Percentiles rank a stretch among this genome's conserved stretches.
These are phyloP conservation scores for Buxus sempervirens DNA, from an alignment of 164 flowering plant species.

Conservation along the genomic window DNA sequence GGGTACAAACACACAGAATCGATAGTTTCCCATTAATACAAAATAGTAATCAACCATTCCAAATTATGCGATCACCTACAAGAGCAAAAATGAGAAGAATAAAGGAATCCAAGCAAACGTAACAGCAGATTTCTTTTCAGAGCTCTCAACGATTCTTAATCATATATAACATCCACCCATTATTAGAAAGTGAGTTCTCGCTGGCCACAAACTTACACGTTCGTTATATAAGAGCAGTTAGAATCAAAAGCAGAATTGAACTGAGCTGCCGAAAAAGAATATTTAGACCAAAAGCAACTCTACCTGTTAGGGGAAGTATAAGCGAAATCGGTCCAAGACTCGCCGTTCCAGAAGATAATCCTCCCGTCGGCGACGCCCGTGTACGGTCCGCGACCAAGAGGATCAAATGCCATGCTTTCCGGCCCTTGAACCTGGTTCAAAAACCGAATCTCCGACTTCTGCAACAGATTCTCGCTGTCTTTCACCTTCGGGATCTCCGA, in stretches of 20 bases:
- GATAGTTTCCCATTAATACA: no score
- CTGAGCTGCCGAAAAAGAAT: neutral
- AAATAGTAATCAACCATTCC: no score
- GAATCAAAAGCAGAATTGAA: conserved; percentile 1
- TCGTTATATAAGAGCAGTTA: no score
- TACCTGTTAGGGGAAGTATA: conserved; percentile 60
- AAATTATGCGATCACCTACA: no score
- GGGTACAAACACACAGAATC: no score
- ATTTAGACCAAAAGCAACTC: neutral
- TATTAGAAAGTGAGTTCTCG: no score
- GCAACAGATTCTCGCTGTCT: conserved; percentile 53
- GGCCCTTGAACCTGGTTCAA: conserved; percentile 79
- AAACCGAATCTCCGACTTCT: conserved; percentile 67
- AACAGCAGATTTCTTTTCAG: no score
- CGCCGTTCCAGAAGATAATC: conserved; percentile 59
- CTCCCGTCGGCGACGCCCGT: conserved; percentile 95
- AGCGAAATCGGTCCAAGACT: conserved; percentile 57
- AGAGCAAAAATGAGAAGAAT: no score
- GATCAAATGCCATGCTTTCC: conserved; percentile 83
- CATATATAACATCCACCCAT: no score
- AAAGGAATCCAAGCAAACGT: no score
- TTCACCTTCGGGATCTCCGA: conserved; percentile 40
- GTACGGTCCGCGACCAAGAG: conserved; percentile 86
- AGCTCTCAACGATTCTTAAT: no score
- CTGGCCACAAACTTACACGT: no score